These are phyloP conservation scores for Monosporascus ibericus DNA, from an alignment of 2,329 filamentous ascomycete genomes.

Conservation along the genomic window DNA sequence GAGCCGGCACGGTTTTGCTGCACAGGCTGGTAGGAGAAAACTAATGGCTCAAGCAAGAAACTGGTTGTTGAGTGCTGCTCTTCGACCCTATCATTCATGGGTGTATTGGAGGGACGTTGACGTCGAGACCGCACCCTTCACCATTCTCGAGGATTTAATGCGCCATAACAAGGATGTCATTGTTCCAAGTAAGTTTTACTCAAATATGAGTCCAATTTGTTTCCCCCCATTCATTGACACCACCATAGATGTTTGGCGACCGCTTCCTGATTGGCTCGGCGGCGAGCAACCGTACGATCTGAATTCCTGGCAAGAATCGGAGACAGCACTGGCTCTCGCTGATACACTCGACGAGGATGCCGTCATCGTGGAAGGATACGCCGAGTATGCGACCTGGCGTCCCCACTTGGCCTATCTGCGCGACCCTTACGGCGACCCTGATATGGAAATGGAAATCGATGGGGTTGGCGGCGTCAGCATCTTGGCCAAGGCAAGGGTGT, in stretches of 20 bases:
- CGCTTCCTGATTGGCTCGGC: constrained; percentile 96
- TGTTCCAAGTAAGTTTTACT: constrained; percentile 79
- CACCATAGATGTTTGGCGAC: constrained; percentile 87
- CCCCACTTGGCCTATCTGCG: constrained; percentile 94
- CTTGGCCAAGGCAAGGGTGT: constrained; percentile 90
- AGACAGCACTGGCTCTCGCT: constrained; percentile 87
- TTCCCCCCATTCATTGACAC: constrained; percentile 18
- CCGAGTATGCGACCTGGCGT: constrained; percentile 97
- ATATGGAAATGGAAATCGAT: constrained; percentile 99
- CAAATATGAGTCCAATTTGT: not conserved
- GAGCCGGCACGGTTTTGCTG: constrained; percentile 93
- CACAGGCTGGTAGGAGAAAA: constrained; percentile 88
- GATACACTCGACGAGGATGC: constrained; percentile 96
- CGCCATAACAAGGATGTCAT: constrained; percentile 98
- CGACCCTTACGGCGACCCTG: constrained; percentile 93
- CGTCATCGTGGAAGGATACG: constrained; percentile 97
- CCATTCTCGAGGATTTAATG: constrained; percentile 96
- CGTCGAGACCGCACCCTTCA: constrained; percentile 94
- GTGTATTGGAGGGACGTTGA: constrained; percentile 99
- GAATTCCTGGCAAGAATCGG: constrained; percentile 99
- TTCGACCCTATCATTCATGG: constrained; percentile 95
- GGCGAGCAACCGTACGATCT: constrained; percentile 97
- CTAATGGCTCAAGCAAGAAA: constrained; percentile 97
- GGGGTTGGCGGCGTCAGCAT: constrained; percentile 97
- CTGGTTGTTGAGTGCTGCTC: constrained; percentile 88